Base-by-base conservation (phyloP, 2,329 filamentous ascomycete genomes). In the Paecilomyces dactylethromorphus region DNA sequence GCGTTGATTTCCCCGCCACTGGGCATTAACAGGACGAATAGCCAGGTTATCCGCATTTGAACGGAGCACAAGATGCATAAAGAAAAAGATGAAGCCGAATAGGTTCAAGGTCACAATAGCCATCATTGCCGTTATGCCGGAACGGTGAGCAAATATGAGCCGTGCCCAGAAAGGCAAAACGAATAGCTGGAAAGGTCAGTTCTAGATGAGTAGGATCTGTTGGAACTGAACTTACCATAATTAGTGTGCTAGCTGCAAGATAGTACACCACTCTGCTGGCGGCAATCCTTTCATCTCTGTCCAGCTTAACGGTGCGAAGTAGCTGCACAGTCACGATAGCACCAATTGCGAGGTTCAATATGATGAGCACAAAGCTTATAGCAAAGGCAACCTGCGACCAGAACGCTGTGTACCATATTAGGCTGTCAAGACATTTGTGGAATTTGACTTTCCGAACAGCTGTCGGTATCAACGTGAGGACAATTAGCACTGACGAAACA, bases 261-360 rank as follows among this genome's bases (percentile, higher is more conserved):
- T 70, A 67, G 51, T 68, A 70, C 4, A 69, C 60, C 32, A 64
- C 60, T 53, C 67, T 61, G 18, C 63, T 66, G 7, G 63, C 60
- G 21, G 64, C 63, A 49, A 68, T 63, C 52, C 65, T 62, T 54
- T 68, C 65, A 26, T 62, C 59, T 33, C 51, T 55, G 51, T 64
- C 60, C 26, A 68, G 31, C 15, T 61, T 61, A 7, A 51, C 56
- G 10, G 63, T 62, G n/a, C 64, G 61, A 24, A 63, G 50, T 12
- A 69, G 57, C 52, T 62, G 64, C 3, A 57, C 35, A 13, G 57
- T 55, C 18, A 69, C 53, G 15, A 63, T 57, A 3, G 52, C 35
- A 1, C 62, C 66, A 24, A 62, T 63, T 13, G 60, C 39, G 54
- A 66, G 54, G 49, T 61, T 64, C 7, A 60, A 60, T 3, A 63